Evolutionary conservation across 257 asterid genomes (phyloP), one percentile per base, ranked within the genome.

Genomic region (Rauvolfia tetraphylla): DNA sequence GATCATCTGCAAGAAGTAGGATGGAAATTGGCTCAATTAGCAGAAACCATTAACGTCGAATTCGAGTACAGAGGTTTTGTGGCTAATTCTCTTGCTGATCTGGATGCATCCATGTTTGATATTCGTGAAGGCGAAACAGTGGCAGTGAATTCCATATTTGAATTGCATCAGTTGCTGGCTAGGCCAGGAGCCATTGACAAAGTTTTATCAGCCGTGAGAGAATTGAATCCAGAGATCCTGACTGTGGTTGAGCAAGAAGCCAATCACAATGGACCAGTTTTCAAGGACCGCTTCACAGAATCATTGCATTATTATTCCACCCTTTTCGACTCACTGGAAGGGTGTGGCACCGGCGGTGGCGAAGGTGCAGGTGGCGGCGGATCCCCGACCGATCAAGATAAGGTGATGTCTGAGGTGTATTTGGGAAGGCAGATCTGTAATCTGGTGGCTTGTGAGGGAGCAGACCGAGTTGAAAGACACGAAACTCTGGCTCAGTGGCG

Each of bases 191-290:
- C 91, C 0, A 75, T 92, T 20, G 95, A 90, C 27, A 86, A 85
- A 58, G 95, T 92, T 27, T 46, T 92, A 68, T 78, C 85, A 3
- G 81, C 87, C 7, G 93, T 94, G 9, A 80, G 83, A 34, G 95
- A 81, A 15, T 51, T 94, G 79, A 87, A 87, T 74, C 97, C 98
- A 3, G 90, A 76, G 56, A 89, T 94, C 53, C 7, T 94, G 73
- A 92, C 98, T 0, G 91, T 94, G 14, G 98, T 89, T 10, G 98
- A 94, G 83, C 97, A 89, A 71, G 98, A 94, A 57, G 98, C 97
- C 0, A 92, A 88, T 54, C 97, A 92, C 73, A 92, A 92, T 25
- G 95, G 97, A 17, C 78, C 44, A 29, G 87, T 53, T 34, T 94
- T 94, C 88, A 29, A 92, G 82, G 97, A 89, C 83, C 93, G 98